These are phyloP conservation scores for Adansonia gregorii DNA, from an alignment of 441 rosid species.

Conservation along the genomic window DNA sequence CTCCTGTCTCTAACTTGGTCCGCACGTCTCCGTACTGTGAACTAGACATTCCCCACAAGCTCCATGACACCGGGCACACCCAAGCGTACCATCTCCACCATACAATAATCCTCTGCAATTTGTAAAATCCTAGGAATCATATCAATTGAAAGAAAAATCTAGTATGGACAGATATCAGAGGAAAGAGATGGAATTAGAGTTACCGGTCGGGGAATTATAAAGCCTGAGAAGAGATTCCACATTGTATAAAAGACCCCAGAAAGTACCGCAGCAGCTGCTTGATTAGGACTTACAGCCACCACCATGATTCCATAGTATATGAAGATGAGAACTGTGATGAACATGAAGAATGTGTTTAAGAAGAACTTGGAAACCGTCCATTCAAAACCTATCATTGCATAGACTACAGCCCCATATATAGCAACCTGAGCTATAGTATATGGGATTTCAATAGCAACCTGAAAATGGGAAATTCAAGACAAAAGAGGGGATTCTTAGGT, in stretches of 20 bases:
- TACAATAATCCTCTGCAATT: constrained; percentile 46
- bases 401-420: constrained; percentile 43
- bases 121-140: not conserved
- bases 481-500: not conserved
- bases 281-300: constrained; percentile 60
- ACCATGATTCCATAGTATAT: constrained; percentile 60
- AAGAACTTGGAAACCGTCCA: constrained; percentile 48
- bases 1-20: constrained; percentile 34
- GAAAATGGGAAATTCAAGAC: constrained; percentile 12
- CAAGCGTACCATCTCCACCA: constrained; percentile 69
- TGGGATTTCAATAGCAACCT: constrained; percentile 57
- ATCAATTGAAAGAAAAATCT: not conserved
- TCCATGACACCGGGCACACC: constrained; percentile 59
- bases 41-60: constrained; percentile 49
- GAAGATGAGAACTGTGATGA: constrained; percentile 52
- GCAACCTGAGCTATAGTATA: constrained; percentile 48
- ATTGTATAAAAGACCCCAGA: constrained; percentile 43
- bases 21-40: constrained; percentile 54
- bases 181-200: constrained; percentile 9
- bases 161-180: not conserved
- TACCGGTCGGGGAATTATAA: constrained; percentile 58
- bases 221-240: constrained; percentile 62
- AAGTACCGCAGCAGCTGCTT: constrained; percentile 53
- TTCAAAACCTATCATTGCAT: constrained; percentile 54
- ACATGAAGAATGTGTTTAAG: constrained; percentile 48